A percentile compares a stretch with the other conserved stretches of the same genome.
Evolutionary conservation across 2,329 filamentous ascomycete genomes (phyloP).

Genomic region (Epichloe sylvatica): DNA sequence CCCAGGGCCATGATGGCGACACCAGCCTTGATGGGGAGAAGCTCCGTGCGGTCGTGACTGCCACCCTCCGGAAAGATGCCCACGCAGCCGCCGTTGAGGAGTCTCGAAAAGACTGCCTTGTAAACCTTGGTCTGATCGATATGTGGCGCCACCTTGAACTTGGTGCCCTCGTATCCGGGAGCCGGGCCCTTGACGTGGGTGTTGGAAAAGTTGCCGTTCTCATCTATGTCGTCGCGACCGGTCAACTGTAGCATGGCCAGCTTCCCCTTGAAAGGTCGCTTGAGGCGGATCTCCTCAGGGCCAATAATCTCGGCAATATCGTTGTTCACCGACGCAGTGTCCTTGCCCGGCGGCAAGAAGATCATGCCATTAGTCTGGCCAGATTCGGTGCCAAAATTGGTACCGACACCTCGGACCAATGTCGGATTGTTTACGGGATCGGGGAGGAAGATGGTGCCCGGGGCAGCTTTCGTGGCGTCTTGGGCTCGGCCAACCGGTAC

Average conservation of each 20-base stretch:
- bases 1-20: constrained; percentile 97
- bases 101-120: constrained; percentile 74
- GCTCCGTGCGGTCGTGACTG: constrained; percentile 84
- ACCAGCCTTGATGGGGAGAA: constrained; percentile 86
- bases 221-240: constrained; percentile 57
- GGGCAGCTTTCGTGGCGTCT: constrained; percentile 68
- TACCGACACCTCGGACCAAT: constrained; percentile 63
- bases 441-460: constrained; percentile 74
- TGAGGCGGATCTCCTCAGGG: constrained; percentile 68
- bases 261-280: constrained; percentile 71
- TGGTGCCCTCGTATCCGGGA: constrained; percentile 58
- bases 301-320: constrained; percentile 73
- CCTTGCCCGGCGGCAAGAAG: constrained; percentile 73
- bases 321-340: constrained; percentile 59
- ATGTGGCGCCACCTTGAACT: constrained; percentile 80
- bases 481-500: constrained; percentile 89
- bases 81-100: constrained; percentile 73
- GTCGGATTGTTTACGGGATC: constrained; percentile 76
- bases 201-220: constrained; percentile 49
- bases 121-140: constrained; percentile 92
- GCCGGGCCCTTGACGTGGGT: constrained; percentile 37
- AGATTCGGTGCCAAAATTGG: constrained; percentile 61
- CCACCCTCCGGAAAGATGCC: constrained; percentile 96
- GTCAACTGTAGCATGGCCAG: constrained; percentile 70
- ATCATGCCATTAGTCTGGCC: constrained; percentile 70